Evolutionary conservation across 441 rosid species (phyloP).

Genomic region (Croton laevigatus): DNA sequence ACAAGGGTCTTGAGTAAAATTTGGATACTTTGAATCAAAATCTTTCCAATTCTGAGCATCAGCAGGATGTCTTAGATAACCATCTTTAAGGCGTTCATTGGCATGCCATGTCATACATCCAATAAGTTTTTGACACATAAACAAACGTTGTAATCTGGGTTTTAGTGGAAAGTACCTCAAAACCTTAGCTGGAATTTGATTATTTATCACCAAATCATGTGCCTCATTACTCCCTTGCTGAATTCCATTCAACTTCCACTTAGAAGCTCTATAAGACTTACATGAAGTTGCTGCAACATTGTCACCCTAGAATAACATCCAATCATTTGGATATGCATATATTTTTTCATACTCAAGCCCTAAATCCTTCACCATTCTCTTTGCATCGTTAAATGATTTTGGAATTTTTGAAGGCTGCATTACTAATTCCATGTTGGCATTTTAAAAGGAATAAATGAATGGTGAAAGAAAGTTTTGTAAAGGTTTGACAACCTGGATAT

Average conservation of each 20-base stretch:
- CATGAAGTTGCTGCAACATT: background rate
- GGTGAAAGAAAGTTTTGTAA: too few species aligned
- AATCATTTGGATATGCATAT: background rate
- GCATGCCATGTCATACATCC: background rate
- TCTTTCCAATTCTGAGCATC: background rate
- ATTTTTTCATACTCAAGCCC: background rate
- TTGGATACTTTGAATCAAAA: background rate
- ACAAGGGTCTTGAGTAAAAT: background rate
- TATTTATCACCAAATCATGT: background rate
- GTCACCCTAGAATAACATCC: background rate
- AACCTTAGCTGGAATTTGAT: background rate
- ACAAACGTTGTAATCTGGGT: background rate
- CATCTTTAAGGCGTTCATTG: background rate
- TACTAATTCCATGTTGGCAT: too few species aligned
- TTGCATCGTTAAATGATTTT: background rate
- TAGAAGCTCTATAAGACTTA: background rate
- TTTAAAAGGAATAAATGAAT: too few species aligned
- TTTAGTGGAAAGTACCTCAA: background rate
- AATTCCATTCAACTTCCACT: background rate
- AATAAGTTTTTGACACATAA: background rate
- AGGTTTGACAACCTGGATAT: too few species aligned
- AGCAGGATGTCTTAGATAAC: background rate
- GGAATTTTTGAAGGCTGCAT: too few species aligned
- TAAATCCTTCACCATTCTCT: background rate
- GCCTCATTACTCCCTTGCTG: too few species aligned